phyloP scores from a whole-genome alignment of 306 rosid genomes.

The Cicer bijugum region DNA sequence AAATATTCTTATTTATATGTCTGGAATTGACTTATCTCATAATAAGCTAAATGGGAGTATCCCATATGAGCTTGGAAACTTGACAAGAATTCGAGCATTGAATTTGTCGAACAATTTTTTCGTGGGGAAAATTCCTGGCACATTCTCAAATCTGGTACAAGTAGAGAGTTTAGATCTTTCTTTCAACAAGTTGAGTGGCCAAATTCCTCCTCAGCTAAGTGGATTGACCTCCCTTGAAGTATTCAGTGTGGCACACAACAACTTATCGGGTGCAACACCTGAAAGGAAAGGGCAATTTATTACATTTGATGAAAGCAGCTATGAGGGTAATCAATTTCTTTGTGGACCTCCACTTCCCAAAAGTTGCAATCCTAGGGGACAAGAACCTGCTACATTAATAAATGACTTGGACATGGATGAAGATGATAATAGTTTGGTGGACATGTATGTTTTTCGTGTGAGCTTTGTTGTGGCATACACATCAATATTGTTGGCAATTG shows the following conservation, averaged over 20 bases:
- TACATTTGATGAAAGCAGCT: constrained; percentile 39
- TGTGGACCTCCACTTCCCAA: constrained; percentile 33
- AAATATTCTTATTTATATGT: neutral
- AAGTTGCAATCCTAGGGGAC: neutral
- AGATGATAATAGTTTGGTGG: neutral
- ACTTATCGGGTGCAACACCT: neutral
- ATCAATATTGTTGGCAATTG: neutral
- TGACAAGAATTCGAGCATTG: neutral
- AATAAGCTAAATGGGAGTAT: neutral
- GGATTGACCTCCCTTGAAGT: constrained; percentile 21
- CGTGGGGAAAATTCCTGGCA: neutral
- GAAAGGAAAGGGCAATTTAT: constrained; percentile 17
- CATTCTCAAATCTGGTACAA: neutral
- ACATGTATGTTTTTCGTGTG: constrained; percentile 15
- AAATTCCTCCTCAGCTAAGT: constrained; percentile 13
- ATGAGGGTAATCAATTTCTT: constrained; percentile 29
- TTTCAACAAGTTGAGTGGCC: constrained; percentile 3
- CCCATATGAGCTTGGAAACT: constrained; percentile 36
- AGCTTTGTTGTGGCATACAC: constrained; percentile 4
- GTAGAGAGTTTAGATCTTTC: constrained; percentile 28
- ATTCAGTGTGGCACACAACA: constrained; percentile 30
- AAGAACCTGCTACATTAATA: neutral
- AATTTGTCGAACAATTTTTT: constrained; percentile 11
- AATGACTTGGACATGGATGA: neutral
- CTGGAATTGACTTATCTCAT: constrained; percentile 10